phyloP scores from a whole-genome alignment of 345 rosid genomes.

The Punica granatum region DNA sequence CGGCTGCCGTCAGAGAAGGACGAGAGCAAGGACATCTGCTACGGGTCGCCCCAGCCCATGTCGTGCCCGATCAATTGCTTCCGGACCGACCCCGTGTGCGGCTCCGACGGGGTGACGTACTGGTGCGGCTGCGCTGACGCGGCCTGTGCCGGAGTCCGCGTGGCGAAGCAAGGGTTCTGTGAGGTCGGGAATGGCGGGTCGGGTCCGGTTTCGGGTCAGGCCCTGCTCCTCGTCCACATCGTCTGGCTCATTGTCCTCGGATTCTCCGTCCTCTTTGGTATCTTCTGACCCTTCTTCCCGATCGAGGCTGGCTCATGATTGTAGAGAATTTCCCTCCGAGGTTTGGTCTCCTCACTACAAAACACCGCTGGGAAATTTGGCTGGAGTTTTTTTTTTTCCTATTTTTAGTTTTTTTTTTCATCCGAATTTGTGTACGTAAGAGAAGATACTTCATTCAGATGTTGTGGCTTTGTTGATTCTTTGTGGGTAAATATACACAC shows the following conservation, averaged over 20 bases:
- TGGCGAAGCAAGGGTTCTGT: conserved; percentile 64
- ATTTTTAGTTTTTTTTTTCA: too few relatives aligned
- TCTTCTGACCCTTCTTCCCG: conserved; percentile 43
- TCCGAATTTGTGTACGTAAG: too few relatives aligned
- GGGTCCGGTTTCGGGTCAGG: conserved; percentile 76
- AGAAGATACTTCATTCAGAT: too few relatives aligned
- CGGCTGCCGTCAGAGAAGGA: conserved; percentile 25
- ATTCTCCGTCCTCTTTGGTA: conserved; percentile 70
- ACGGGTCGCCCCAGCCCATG: conserved; percentile 23
- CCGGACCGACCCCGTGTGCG: conserved; percentile 83
- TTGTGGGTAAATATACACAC: neutral
- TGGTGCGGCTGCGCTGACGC: conserved; percentile 98
- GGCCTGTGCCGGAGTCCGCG: conserved; percentile 51
- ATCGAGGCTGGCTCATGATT: too few relatives aligned
- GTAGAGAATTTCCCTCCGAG: too few relatives aligned
- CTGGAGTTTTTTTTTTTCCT: too few relatives aligned
- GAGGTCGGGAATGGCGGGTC: conserved; percentile 66
- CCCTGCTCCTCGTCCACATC: conserved; percentile 79
- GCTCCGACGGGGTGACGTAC: conserved; percentile 75
- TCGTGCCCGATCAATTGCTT: conserved; percentile 85
- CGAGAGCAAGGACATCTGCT: conserved; percentile 31
- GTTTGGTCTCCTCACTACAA: too few relatives aligned
- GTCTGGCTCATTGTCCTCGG: conserved; percentile 88
- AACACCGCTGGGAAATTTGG: too few relatives aligned
- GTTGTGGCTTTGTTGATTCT: neutral